Conservation (phyloP, 2,329 filamentous ascomycete species). For the Aspergillus arachidicola region DNA sequence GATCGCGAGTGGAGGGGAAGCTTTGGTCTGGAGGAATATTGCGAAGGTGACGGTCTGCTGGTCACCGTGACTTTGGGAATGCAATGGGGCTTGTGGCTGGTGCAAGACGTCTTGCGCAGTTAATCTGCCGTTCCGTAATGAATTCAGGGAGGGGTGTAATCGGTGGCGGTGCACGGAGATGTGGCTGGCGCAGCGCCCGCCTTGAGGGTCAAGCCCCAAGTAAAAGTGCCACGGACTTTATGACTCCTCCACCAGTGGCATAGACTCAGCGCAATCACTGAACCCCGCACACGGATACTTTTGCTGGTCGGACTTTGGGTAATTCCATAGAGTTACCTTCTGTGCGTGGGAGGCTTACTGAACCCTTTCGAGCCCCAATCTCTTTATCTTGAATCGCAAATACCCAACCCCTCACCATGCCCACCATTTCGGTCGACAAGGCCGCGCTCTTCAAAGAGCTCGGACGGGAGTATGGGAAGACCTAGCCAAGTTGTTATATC, state of each 20-base stretch:
- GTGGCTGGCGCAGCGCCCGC: slow-evolving; percentile 25
- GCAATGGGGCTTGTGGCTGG: slow-evolving; percentile 29
- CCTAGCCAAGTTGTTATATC: neutral
- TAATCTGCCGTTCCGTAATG: neutral
- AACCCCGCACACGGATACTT: neutral
- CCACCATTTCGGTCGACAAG: slow-evolving; percentile 96
- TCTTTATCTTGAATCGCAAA: slow-evolving; percentile 22
- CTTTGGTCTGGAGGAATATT: slow-evolving; percentile 15
- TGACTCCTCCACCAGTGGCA: slow-evolving; percentile 6
- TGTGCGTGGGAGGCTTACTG: slow-evolving; percentile 10
- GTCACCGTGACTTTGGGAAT: slow-evolving; percentile 6
- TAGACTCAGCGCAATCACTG: neutral
- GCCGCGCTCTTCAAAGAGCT: slow-evolving; percentile 92
- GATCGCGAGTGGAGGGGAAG: slow-evolving; percentile 12
- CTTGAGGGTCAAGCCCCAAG: slow-evolving; percentile 26
- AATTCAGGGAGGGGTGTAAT: slow-evolving; percentile 25
- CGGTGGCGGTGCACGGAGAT: slow-evolving; percentile 32
- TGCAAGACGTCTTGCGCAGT: slow-evolving; percentile 9
- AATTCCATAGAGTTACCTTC: neutral
- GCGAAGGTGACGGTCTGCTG: slow-evolving; percentile 18
- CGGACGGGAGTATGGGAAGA: slow-evolving; percentile 72
- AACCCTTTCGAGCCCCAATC: neutral
- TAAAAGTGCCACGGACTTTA: slow-evolving; percentile 17
- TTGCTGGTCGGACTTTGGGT: neutral
- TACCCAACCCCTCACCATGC: slow-evolving; percentile 64